Base-by-base conservation (phyloP, 163 green algal genomes). In the Volvox carteri region DNA sequence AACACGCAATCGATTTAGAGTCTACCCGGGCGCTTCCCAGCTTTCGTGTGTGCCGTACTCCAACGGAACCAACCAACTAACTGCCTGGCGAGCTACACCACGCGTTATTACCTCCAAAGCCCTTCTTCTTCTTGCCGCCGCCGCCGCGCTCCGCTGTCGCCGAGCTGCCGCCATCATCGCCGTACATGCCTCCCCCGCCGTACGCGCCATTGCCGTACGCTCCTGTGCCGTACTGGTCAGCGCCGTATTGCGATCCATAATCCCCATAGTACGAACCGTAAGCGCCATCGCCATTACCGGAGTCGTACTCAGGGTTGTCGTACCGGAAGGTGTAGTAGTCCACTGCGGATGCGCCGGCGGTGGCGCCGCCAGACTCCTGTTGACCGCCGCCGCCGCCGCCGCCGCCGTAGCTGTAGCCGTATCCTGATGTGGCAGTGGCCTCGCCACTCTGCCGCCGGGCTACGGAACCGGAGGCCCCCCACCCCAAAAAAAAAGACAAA, bases 31-130 rank as follows among this genome's bases (percentile, higher is more conserved):
- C n/a, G n/a, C n/a, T n/a, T n/a, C n/a, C n/a, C n/a, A n/a, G n/a
- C n/a, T n/a, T n/a, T n/a, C n/a, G n/a, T n/a, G n/a, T n/a, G n/a
- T n/a, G n/a, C n/a, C n/a, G n/a, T n/a, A n/a, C n/a, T n/a, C n/a
- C n/a, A n/a, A n/a, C n/a, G n/a, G n/a, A n/a, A n/a, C n/a, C n/a
- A n/a, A n/a, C n/a, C n/a, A n/a, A n/a, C n/a, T n/a, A n/a, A n/a
- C n/a, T n/a, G n/a, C n/a, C n/a, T n/a, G n/a, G n/a, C n/a, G n/a
- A n/a, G n/a, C n/a, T n/a, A n/a, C n/a, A n/a, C n/a, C n/a, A n/a
- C n/a, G n/a, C n/a, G n/a, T n/a, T n/a, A n/a, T n/a, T 37, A 88
- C 83, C 83, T 88, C 83, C 83, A 23, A 88, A 88, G 37, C 83
- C 79, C 37, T 70, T 58, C 67, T 88, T 58, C 67, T 88, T 87